Base-by-base conservation (phyloP, 2,329 filamentous ascomycete species). In the Claviceps sp. region DNA sequence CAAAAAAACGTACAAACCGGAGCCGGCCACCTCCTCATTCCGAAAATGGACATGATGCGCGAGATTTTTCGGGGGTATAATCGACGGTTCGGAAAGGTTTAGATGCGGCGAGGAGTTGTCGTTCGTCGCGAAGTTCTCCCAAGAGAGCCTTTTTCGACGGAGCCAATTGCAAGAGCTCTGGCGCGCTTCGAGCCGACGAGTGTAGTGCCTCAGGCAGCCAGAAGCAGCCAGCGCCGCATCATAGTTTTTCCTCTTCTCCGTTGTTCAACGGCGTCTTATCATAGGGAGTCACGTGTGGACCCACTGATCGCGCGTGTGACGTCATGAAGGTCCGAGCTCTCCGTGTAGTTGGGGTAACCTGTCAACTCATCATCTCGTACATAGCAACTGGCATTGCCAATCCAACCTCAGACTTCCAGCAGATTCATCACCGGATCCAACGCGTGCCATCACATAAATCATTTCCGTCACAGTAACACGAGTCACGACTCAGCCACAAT, bases 21-120 rank as follows among this genome's bases (percentile, higher is more conserved):
- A 67, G 81, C 77, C 64, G 83, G 82, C 75, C 88, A 91, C 78
- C 89, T 90, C 80, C 89, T 90, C 65, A 81, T 68, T 69, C 84
- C 83, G 72, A 90, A 77, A 74, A 84, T 81, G 74, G 80, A 81
- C 85, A 89, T 88, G 64, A 74, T 85, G 77, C 14, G 68, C 65
- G 68, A 66, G 66, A 58, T 60, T 63, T 62, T 66, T 60, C 5
- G 19, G 42, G 22, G 13, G 5, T 59, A 61, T 62, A 63, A 64
- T 63, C 58, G 64, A 63, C 64, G 63, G 59, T 61, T 60, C 60
- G 58, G 61, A 59, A 63, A 63, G 64, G 63, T 65, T 38, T 30
- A 14, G 48, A 48, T 48, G 39, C 50, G 45, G 30, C 42, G 39
- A 38, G 8, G 10, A 34, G 30, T 34, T 43, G 44, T 48, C 44